A percentile compares a stretch with the other conserved stretches of the same genome.
Evolutionary conservation across 2,329 filamentous ascomycete species (phyloP).

Genomic region (Penicillium hesseltinei): DNA sequence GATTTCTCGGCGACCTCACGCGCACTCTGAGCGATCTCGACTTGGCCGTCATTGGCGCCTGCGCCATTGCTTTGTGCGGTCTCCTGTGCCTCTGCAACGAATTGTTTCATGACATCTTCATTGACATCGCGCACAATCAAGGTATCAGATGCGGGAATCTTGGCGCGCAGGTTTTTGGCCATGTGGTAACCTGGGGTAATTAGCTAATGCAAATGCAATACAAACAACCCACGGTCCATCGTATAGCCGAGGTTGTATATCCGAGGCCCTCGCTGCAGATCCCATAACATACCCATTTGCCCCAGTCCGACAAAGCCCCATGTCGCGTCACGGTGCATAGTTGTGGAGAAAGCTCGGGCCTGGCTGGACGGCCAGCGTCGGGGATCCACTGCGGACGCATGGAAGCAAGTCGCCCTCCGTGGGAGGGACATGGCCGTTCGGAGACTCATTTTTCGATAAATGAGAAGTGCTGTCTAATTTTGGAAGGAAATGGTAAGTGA

Average conservation of each 20-base stretch:
- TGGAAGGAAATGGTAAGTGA: not conserved
- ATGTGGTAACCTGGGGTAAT: conserved; percentile 63
- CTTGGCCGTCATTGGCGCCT: conserved; percentile 42
- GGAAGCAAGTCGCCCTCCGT: conserved; percentile 8
- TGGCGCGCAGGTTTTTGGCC: conserved; percentile 68
- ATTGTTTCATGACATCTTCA: conserved; percentile 53
- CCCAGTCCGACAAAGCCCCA: conserved; percentile 62
- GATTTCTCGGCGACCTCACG: conserved; percentile 65
- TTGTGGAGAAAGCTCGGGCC: conserved; percentile 47
- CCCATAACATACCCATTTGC: conserved; percentile 54
- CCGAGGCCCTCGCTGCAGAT: not conserved
- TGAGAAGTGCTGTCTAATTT: not conserved
- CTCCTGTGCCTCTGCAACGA: conserved; percentile 53
- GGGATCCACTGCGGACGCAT: conserved; percentile 4
- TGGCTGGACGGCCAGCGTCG: conserved; percentile 18
- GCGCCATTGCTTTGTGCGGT: conserved; percentile 28
- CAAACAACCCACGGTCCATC: not conserved
- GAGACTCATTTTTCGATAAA: conserved; percentile 14
- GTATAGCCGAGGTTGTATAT: not conserved
- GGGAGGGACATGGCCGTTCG: conserved; percentile 9
- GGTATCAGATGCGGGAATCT: conserved; percentile 61
- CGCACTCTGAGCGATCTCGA: conserved; percentile 57
- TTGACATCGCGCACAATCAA: conserved; percentile 68
- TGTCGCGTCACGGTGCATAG: conserved; percentile 46
- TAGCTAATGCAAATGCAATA: not conserved